Evolutionary conservation across 192 early-diverging fungal species (phyloP).

Genomic region (Spizellomyces sp.): DNA sequence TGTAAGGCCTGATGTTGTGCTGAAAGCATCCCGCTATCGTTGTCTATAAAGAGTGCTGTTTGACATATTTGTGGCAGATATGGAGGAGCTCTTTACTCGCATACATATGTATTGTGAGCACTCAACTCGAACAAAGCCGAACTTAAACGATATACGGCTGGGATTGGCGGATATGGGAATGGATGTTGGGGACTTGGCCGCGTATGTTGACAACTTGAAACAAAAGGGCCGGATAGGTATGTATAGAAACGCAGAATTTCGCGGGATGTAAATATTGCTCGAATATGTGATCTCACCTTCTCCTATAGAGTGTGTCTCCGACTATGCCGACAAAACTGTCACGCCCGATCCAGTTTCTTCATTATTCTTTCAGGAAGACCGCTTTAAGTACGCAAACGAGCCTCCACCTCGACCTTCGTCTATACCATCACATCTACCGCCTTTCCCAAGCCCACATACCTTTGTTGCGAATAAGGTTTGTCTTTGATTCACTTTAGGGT

Average conservation of each 20-base stretch:
- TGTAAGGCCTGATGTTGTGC: neutral
- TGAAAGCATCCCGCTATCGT: neutral
- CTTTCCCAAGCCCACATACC: constrained; percentile 25
- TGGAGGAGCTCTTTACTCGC: constrained; percentile 14
- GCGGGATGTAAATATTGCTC: neutral
- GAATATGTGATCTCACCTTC: neutral
- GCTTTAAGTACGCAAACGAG: neutral
- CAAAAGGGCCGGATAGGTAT: neutral
- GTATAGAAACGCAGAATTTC: neutral
- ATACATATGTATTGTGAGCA: constrained; percentile 10
- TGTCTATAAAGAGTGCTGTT: no score
- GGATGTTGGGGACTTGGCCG: neutral
- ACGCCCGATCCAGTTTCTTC: neutral
- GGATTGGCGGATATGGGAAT: constrained; percentile 12
- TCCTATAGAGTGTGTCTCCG: neutral
- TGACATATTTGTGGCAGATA: neutral
- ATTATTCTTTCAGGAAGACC: neutral
- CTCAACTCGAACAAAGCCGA: constrained; percentile 5
- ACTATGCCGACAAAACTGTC: neutral
- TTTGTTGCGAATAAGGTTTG: constrained; percentile 15
- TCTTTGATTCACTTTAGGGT: neutral
- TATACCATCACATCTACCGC: constrained; percentile 11
- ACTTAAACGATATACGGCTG: constrained; percentile 11
- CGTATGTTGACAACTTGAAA: neutral
- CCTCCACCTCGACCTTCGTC: constrained; percentile 1